Evolutionary conservation across 176 grass and related monocot genomes (phyloP).

Genomic region (Neostapfia colusana): DNA sequence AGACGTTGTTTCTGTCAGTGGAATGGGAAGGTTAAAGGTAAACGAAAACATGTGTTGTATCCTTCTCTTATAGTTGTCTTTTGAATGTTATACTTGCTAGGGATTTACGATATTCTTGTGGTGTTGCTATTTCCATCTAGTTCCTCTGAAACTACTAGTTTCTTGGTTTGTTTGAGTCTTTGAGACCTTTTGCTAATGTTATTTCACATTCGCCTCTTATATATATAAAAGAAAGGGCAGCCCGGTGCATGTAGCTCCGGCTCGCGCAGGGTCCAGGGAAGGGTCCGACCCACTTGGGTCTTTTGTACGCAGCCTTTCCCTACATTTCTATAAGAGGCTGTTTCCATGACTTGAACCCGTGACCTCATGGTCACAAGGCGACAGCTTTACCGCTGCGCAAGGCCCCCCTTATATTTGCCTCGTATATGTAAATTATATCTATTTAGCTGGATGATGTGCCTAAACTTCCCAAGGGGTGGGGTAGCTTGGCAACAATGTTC

Average conservation of each 20-base stretch:
- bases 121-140: background rate
- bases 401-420: background rate
- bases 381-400: too few species aligned
- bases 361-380: too few species aligned
- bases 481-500: background rate
- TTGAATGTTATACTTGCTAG: background rate
- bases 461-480: background rate
- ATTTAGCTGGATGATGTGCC: background rate
- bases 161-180: conserved; percentile 26
- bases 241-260: too few species aligned
- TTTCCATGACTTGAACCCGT: too few species aligned
- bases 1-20: conserved; percentile 87
- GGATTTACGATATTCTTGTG: conserved; percentile 24
- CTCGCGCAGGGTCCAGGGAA: too few species aligned
- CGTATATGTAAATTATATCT: conserved; percentile 2
- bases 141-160: conserved; percentile 12
- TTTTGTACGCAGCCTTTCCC: too few species aligned
- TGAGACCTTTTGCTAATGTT: conserved; percentile 2
- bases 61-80: background rate
- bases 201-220: conserved; percentile 1
- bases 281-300: too few species aligned
- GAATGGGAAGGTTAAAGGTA: conserved; percentile 89
- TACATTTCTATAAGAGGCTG: too few species aligned
- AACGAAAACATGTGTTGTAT: background rate
- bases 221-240: too few species aligned